Percentiles rank a stretch among this genome's conserved stretches.
Evolutionary conservation across 2,329 filamentous ascomycete species (phyloP).

Genomic region (Trichoderma atrobrunneum): DNA sequence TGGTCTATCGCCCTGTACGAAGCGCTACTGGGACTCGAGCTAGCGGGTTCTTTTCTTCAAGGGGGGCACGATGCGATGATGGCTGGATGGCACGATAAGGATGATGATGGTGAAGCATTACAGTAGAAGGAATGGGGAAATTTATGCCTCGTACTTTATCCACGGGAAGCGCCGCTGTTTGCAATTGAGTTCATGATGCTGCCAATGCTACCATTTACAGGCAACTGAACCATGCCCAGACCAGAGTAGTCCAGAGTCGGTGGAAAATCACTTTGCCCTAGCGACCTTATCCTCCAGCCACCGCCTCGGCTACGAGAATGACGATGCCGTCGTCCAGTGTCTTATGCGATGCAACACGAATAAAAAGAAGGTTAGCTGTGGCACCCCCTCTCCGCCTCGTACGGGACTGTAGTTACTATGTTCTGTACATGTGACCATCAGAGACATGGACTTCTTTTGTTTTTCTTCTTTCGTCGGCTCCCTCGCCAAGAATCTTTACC

Average conservation of each 20-base stretch:
- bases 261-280: not conserved
- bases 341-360: not conserved
- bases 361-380: constrained; percentile 8
- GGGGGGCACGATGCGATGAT: not conserved
- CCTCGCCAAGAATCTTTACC: not conserved
- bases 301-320: constrained; percentile 2
- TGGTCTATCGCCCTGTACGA: not conserved
- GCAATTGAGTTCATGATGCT: not conserved
- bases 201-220: not conserved
- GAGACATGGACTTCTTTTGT: not conserved
- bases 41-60: not conserved
- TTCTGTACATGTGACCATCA: not conserved
- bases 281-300: not conserved
- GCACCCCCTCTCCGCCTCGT: constrained; percentile 5
- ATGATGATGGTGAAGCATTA: not conserved
- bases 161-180: not conserved
- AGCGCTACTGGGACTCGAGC: not conserved
- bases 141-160: not conserved
- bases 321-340: not conserved
- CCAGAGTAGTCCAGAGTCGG: not conserved
- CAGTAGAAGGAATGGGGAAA: not conserved
- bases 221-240: not conserved
- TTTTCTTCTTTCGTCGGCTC: not conserved
- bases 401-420: not conserved
- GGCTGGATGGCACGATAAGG: constrained; percentile 16